Base-by-base conservation (phyloP, 495 filamentous ascomycete genomes). In the Mycothermus thermophilus region DNA sequence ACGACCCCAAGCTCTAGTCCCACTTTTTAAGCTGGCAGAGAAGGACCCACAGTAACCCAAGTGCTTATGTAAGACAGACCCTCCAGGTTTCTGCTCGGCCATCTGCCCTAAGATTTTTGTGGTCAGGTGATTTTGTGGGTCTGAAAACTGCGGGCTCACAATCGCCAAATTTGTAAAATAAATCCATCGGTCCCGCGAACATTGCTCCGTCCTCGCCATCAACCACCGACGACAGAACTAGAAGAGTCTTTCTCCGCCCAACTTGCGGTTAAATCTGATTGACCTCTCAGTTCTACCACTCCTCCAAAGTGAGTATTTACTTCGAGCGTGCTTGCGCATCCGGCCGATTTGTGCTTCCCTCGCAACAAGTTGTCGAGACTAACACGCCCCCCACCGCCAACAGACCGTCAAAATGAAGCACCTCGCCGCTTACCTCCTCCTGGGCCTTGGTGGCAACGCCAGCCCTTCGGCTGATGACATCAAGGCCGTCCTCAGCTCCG, bases 371-470 rank as follows among this genome's bases (percentile, higher is more conserved):
- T 35, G 3, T 21, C 4, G 4, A 23, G 8, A 35, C 44, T 48
- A 26, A 50, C 41, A 14, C 9, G n/a, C n/a, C n/a, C n/a, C n/a
- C n/a, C n/a, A n/a, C n/a, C n/a, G n/a, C n/a, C n/a, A n/a, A n/a
- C 22, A 6, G 11, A 25, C 11, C 38, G 24, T 20, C 68, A 88
- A 78, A 83, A 97, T 97, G 90, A 97, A 96, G 87, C 79, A 96
- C 69, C 80, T 97, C 69, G 92, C 90, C 59, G 87, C 90, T 57
- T 97, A 93, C 77, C 83, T 97, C 53, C 90, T 97, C 60, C 79
- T 95, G 64, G 67, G 68, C 70, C 76, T 96, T 48, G 90, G 74
- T 57, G 90, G 90, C 69, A 97, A 96, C 72, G 69, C 72, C 67
- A 75, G 75, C 34, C 90, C 90, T 47, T 86, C 83, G 33, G 83